These are phyloP conservation scores for Daldinia loculata DNA, from an alignment of 495 filamentous ascomycete genomes.

Conservation along the genomic window DNA sequence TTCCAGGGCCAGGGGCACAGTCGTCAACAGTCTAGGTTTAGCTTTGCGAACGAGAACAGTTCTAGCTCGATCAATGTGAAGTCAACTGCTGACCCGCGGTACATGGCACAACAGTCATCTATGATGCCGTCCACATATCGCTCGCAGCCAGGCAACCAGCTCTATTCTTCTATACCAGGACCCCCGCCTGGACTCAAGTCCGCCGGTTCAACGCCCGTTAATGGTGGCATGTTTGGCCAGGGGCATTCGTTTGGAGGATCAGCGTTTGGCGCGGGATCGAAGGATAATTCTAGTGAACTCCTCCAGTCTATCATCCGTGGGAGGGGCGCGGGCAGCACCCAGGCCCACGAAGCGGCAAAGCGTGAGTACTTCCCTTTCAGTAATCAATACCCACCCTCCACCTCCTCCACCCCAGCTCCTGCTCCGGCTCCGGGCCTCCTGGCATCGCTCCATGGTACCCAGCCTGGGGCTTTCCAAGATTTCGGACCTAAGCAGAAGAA, in stretches of 20 bases:
- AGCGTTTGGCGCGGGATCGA: constrained; percentile 62
- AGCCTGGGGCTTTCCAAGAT: constrained; percentile 83
- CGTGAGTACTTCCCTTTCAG: constrained; percentile 91
- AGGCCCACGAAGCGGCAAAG: constrained; percentile 83
- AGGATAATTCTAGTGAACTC: constrained; percentile 75
- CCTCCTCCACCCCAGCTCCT: constrained; percentile 88
- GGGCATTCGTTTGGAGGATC: constrained; percentile 70
- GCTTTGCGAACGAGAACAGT: constrained; percentile 75
- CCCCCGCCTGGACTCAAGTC: constrained; percentile 96
- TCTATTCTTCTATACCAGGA: constrained; percentile 79
- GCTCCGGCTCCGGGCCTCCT: constrained; percentile 86
- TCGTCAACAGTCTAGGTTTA: constrained; percentile 87
- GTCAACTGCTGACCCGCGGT: constrained; percentile 80
- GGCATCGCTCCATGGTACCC: constrained; percentile 88
- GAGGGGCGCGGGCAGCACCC: constrained; percentile 63
- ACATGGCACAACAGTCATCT: constrained; percentile 87
- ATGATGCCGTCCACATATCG: constrained; percentile 81
- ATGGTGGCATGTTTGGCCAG: constrained; percentile 75
- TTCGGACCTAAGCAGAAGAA: constrained; percentile 96
- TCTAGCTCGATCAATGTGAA: constrained; percentile 76
- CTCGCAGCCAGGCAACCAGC: constrained; percentile 68
- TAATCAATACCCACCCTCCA: constrained; percentile 75
- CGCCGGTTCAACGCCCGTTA: constrained; percentile 81
- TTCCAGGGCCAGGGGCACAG: constrained; percentile 82
- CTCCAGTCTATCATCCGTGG: constrained; percentile 76